Evolutionary conservation across 2,329 filamentous ascomycete genomes (phyloP).

Genomic region (Ophiostoma sp.): DNA sequence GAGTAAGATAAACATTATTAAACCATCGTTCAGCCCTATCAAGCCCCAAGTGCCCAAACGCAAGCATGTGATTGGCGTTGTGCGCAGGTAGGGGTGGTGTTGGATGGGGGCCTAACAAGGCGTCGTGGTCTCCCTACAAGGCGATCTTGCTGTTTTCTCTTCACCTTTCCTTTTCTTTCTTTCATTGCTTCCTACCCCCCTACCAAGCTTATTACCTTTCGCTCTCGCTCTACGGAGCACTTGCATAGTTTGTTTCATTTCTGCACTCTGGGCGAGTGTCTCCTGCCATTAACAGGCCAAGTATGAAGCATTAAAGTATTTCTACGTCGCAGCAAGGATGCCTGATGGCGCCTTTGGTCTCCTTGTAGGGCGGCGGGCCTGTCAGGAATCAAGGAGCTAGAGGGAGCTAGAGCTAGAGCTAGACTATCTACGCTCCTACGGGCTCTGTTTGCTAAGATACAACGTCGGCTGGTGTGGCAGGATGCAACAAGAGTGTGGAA

Average conservation of each 20-base stretch:
- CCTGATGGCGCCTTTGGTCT: not conserved
- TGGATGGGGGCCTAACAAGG: not conserved
- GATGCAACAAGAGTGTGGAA: not conserved
- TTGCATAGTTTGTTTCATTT: not conserved
- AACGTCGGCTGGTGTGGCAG: not conserved
- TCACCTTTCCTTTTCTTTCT: not conserved
- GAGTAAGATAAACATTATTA: not conserved
- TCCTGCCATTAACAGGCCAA: not conserved
- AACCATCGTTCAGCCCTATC: conserved; percentile 9
- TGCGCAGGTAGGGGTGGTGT: conserved; percentile 11
- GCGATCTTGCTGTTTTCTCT: not conserved
- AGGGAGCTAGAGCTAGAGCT: not conserved
- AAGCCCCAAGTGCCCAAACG: not conserved
- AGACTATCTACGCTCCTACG: not conserved
- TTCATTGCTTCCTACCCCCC: too few species aligned
- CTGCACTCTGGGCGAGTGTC: not conserved
- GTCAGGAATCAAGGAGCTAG: not conserved
- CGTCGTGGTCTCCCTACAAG: not conserved
- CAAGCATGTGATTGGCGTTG: conserved; percentile 8
- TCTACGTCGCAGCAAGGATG: conserved; percentile 4
- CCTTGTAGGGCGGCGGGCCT: conserved; percentile 7
- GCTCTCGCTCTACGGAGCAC: not conserved
- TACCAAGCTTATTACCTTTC: not conserved
- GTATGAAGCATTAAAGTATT: not conserved
- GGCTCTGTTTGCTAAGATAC: too few species aligned